Evolutionary conservation across 2,329 filamentous ascomycete species (phyloP), one percentile per base, ranked within the genome.

Genomic region (Orbilia blumenaviensis): DNA sequence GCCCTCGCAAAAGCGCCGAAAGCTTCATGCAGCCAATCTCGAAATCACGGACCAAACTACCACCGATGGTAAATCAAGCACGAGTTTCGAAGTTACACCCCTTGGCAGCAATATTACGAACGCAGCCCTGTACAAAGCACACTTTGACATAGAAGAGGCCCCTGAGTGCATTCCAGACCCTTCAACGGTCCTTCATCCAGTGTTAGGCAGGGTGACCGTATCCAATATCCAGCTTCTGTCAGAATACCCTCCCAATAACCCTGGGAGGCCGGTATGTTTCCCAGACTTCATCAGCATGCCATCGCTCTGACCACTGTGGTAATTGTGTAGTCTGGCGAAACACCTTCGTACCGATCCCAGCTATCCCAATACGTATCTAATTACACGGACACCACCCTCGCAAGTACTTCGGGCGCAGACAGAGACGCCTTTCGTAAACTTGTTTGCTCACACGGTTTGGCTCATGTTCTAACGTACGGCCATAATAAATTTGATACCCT

Each of bases 401-500:
- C 63, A 25, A 23, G 36, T 23, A 1, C 25, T 16, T 63, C 56
- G 18, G 41, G 10, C n/a, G 9, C 46, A 7, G 18, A 42, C 12
- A 34, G 46, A 18, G 85, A 87, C 21, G 87, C 86, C 3, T 82
- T 98, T 56, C 89, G 93, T 60, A 88, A 90, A 42, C 84, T 97
- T 61, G 86, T 89, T 14, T 93, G 91, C 79, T 85, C 97, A 0
- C 95, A 99, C 83, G 90, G 91, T 1, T 85, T 98, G 10, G 98
- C 98, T 82, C 95, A 98, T 81, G 86, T 98, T 42, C 90, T 96
- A 83, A 97, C 97, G 88, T 89, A 82, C 82, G 87, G 81, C 16
- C 10, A 10, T 12, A 2, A 12, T n/a, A 32, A 27, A 12, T 10
- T 8, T 38, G 7, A 27, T 25, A 25, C 18, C 41, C 12, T 29